These are phyloP conservation scores for Clathrus columnatus DNA, from an alignment of 768 basidiomycete genomes.

Conservation along the genomic window DNA sequence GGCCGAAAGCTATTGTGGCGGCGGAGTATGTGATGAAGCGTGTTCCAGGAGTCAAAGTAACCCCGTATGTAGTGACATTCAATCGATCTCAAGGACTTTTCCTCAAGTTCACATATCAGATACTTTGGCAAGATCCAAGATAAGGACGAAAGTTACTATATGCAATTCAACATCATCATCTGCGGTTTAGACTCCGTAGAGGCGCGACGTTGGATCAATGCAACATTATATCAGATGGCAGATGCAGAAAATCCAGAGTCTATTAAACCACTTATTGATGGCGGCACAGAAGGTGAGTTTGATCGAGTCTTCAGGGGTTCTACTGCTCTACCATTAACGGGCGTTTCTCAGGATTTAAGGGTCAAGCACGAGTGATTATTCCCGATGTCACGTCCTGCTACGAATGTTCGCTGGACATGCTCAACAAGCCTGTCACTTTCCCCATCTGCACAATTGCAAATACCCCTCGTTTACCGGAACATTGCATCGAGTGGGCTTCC, in stretches of 20 bases:
- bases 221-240: constrained; percentile 90
- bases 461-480: constrained; percentile 94
- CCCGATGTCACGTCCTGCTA: constrained; percentile 95
- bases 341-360: constrained; percentile 75
- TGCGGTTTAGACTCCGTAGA: constrained; percentile 97
- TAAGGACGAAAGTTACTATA: constrained; percentile 89
- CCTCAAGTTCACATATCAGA: constrained; percentile 30
- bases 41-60: constrained; percentile 92
- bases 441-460: constrained; percentile 99
- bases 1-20: constrained; percentile 88
- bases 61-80: constrained; percentile 56
- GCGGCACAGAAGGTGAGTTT: constrained; percentile 85
- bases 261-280: constrained; percentile 94
- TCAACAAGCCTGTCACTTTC: constrained; percentile 93
- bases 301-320: background rate
- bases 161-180: constrained; percentile 94
- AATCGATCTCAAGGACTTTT: background rate
- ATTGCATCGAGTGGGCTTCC: constrained; percentile 99
- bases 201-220: constrained; percentile 97
- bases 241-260: constrained; percentile 91
- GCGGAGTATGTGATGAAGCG: constrained; percentile 96
- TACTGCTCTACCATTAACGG: background rate
- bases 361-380: constrained; percentile 93
- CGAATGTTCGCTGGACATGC: constrained; percentile 96
- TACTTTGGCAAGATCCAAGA: constrained; percentile 98